Percentiles rank a stretch among this genome's conserved stretches.
These are phyloP conservation scores for Irpex rosettiformis DNA, from an alignment of 1,284 basidiomycete species.

Conservation along the genomic window DNA sequence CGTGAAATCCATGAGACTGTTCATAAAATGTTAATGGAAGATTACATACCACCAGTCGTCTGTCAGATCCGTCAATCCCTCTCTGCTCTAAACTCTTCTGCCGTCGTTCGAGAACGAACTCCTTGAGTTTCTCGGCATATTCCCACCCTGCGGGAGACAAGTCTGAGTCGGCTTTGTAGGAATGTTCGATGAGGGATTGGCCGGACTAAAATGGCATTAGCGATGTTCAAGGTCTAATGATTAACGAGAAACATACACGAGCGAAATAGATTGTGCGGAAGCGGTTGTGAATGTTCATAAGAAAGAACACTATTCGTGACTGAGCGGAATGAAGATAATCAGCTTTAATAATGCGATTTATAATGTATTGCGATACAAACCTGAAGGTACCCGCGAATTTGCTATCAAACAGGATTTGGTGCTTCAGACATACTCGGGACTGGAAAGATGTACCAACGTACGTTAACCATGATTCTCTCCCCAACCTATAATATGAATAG, in stretches of 20 bases:
- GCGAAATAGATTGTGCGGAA: slow-evolving; percentile 93
- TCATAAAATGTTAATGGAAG: neutral
- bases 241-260: slow-evolving; percentile 49
- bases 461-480: slow-evolving; percentile 90
- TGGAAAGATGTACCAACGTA: slow-evolving; percentile 32
- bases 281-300: slow-evolving; percentile 97
- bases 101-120: slow-evolving; percentile 79
- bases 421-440: neutral
- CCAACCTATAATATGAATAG: slow-evolving; percentile 56
- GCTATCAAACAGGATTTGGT: slow-evolving; percentile 42
- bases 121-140: slow-evolving; percentile 85
- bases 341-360: neutral
- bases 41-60: slow-evolving; percentile 68
- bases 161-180: slow-evolving; percentile 98
- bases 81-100: slow-evolving; percentile 66
- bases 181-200: slow-evolving; percentile 96
- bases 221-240: neutral
- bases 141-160: slow-evolving; percentile 94
- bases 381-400: slow-evolving; percentile 85
- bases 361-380: slow-evolving; percentile 32
- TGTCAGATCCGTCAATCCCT: slow-evolving; percentile 59
- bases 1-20: neutral
- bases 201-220: slow-evolving; percentile 58
- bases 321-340: slow-evolving; percentile 33
- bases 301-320: slow-evolving; percentile 92